Conservation (phyloP, 306 rosid species). For the Medicago arabica region DNA sequence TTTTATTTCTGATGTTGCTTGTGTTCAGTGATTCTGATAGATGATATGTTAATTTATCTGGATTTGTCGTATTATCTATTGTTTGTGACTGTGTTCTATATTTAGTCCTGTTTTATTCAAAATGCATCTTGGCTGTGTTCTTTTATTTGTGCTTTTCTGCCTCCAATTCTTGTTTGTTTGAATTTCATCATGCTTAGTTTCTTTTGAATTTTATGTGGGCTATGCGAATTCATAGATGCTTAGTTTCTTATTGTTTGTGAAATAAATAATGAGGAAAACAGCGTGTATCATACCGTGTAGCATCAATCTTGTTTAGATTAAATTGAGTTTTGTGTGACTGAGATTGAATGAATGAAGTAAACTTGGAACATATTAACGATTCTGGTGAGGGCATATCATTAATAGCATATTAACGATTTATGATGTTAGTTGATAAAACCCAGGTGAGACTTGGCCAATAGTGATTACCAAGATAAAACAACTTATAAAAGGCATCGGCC, state of each 20-base stretch:
- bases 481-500: too few relatives aligned
- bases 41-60: background rate
- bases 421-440: too few relatives aligned
- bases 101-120: background rate
- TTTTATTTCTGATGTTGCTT: background rate
- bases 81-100: background rate
- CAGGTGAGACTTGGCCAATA: too few relatives aligned
- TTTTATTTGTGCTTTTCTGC: background rate
- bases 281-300: background rate
- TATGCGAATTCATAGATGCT: background rate
- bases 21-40: slow-evolving; percentile 20
- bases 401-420: too few relatives aligned
- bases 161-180: background rate
- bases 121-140: background rate
- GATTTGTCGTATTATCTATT: background rate
- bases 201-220: background rate
- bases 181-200: background rate
- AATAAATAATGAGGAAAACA: background rate
- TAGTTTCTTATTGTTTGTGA: background rate
- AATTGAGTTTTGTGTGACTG: too few relatives aligned
- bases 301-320: background rate
- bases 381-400: too few relatives aligned
- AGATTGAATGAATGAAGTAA: too few relatives aligned
- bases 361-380: too few relatives aligned
- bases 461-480: too few relatives aligned